Percentiles rank a stretch among this genome's conserved stretches.
Evolutionary conservation across 495 filamentous ascomycete genomes (phyloP).

Genomic region (Aspergillus olivimuriae): DNA sequence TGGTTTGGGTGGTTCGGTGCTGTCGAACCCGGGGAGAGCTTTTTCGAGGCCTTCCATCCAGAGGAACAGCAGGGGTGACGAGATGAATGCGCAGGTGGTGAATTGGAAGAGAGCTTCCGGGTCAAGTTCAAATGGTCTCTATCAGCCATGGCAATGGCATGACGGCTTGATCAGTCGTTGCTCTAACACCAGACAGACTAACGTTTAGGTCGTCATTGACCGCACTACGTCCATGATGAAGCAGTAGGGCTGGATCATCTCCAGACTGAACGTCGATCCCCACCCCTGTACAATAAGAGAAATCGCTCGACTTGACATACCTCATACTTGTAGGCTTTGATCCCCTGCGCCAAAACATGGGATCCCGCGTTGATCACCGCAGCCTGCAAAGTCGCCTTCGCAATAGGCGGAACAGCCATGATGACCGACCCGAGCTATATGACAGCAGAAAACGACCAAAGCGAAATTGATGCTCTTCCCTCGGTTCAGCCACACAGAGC

Average conservation of each 20-base stretch:
- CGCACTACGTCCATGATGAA: constrained; percentile 5
- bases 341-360: constrained; percentile 68
- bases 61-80: constrained; percentile 69
- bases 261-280: no score
- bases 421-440: not conserved
- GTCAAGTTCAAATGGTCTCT: constrained; percentile 42
- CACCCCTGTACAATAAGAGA: not conserved
- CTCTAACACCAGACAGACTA: no score
- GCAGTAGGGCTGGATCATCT: constrained; percentile 4
- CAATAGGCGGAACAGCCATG: constrained; percentile 44
- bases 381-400: constrained; percentile 60
- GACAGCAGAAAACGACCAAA: not conserved
- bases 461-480: not conserved
- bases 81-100: constrained; percentile 60
- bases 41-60: constrained; percentile 60
- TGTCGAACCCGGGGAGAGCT: constrained; percentile 39
- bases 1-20: not conserved
- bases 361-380: constrained; percentile 61
- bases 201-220: no score
- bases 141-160: no score
- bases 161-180: no score
- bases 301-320: constrained; percentile 29
- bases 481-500: not conserved
- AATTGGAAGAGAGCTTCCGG: constrained; percentile 62
- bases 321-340: constrained; percentile 55